phyloP scores from a whole-genome alignment of 148 eudicot species.

The Silene latifolia region DNA sequence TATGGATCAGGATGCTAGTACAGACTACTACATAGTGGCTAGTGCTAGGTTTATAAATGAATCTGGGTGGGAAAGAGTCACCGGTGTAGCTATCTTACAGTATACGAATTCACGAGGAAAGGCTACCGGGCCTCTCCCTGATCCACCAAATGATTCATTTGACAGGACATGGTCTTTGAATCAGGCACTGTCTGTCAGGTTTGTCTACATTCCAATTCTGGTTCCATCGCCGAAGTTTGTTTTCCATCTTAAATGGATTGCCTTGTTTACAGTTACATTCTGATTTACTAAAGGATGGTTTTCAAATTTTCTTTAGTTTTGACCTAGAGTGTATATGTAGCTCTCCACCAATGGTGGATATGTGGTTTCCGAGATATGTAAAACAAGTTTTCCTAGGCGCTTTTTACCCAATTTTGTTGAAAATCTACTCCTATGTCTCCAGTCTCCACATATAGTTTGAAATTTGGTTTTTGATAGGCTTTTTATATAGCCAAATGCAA shows the following conservation, averaged over 20 bases:
- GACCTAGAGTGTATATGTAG: too few relatives aligned
- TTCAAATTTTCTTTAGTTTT: neutral
- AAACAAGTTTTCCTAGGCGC: too few relatives aligned
- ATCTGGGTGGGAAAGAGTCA: constrained; percentile 78
- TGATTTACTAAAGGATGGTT: neutral
- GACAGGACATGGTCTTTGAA: constrained; percentile 65
- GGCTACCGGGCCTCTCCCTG: constrained; percentile 88
- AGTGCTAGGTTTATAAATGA: constrained; percentile 83
- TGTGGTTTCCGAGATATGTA: too few relatives aligned
- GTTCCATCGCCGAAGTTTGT: neutral
- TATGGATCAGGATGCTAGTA: constrained; percentile 96
- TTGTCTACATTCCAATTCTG: constrained; percentile 22
- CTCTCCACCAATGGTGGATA: too few relatives aligned
- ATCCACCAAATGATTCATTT: constrained; percentile 71
- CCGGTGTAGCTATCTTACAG: constrained; percentile 87
- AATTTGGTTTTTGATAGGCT: too few relatives aligned
- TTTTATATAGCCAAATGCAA: too few relatives aligned
- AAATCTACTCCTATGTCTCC: too few relatives aligned
- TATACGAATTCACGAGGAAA: constrained; percentile 85
- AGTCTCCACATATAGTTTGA: too few relatives aligned
- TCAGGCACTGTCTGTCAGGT: constrained; percentile 93
- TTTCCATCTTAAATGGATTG: too few relatives aligned
- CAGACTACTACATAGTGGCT: constrained; percentile 91
- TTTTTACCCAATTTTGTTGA: too few relatives aligned
- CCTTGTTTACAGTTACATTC: neutral